Base-by-base conservation (phyloP, 176 grass and related monocot species). In the Hsuehochloa calcarea region DNA sequence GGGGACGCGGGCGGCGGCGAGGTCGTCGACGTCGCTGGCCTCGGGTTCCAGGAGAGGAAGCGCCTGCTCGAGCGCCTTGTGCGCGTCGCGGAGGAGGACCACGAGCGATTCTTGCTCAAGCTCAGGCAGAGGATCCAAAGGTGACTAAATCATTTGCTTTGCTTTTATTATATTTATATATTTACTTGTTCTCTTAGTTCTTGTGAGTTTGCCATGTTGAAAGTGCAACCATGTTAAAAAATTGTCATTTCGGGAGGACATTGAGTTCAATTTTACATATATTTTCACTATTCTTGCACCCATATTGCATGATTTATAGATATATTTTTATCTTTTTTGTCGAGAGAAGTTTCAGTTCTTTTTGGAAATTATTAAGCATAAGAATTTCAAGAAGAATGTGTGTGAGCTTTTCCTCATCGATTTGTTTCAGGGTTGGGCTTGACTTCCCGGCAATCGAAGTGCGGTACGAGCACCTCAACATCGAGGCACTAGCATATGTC, bases 61-160 rank as follows among this genome's bases (percentile, higher is more conserved):
- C 72, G 75, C 38, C 64, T 92, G 74, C 62, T 92, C 11, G 87
- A 92, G 67, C 77, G 90, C 5, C 90, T 92, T 3, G 87, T 92
- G 6, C 83, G 90, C 8, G 84, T 89, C 62, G 90, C 87, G 6
- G 87, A 92, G 47, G 90, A 92, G 60, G 90, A 92, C 75, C 88
- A 92, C 64, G 90, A 92, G 83, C 81, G 65, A 10, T 92, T 92
- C 90, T 75, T 92, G 83, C 79, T 81, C 56, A 92, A 84, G 79
- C 81, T 92, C 59, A 92, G 51, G 62, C 2, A 34, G 31, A 34
- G 31, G 31, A 34, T 34, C 31, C 2, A 34, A 2, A 34, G 1
- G 31, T 34, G 31, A 34, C 31, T 34, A 34, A 34, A 34, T 34
- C 31, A 34, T 34, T 34, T 34, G 31, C 31, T 34, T 34, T 34